phyloP scores from a whole-genome alignment of 2,329 filamentous ascomycete species.

The Penicillium rolfsii region DNA sequence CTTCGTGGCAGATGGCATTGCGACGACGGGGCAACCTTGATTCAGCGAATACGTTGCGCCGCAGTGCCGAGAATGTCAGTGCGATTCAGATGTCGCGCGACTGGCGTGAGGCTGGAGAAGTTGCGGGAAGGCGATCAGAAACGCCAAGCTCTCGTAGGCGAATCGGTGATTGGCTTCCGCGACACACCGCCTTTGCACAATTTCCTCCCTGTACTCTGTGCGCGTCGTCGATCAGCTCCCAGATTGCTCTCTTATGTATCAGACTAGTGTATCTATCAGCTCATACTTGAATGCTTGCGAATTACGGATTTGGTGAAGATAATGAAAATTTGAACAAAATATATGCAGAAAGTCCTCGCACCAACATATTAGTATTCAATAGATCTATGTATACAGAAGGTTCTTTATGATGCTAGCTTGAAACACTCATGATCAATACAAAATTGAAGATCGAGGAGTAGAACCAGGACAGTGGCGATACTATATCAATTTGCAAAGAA shows the following conservation, averaged over 20 bases:
- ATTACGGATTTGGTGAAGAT: neutral
- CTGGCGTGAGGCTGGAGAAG: neutral
- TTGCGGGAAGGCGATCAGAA: conserved; percentile 1
- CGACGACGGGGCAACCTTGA: neutral
- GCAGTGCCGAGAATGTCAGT: neutral
- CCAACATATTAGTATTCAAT: neutral
- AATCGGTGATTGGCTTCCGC: neutral
- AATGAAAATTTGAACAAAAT: neutral
- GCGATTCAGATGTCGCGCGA: conserved; percentile 2
- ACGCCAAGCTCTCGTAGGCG: neutral
- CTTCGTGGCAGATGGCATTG: conserved; percentile 53
- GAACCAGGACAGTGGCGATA: neutral
- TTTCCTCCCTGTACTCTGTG: neutral
- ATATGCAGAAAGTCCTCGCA: neutral
- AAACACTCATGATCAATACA: neutral
- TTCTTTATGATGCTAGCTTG: neutral
- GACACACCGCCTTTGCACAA: neutral
- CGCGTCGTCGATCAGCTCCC: neutral
- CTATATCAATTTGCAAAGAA: neutral
- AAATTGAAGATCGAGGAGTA: neutral
- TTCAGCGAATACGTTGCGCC: neutral
- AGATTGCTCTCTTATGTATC: neutral
- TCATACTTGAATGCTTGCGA: neutral
- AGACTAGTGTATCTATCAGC: neutral
- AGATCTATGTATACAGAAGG: neutral